Conservation (phyloP, 306 rosid genomes). For the Gynostemma pentaphyllum region DNA sequence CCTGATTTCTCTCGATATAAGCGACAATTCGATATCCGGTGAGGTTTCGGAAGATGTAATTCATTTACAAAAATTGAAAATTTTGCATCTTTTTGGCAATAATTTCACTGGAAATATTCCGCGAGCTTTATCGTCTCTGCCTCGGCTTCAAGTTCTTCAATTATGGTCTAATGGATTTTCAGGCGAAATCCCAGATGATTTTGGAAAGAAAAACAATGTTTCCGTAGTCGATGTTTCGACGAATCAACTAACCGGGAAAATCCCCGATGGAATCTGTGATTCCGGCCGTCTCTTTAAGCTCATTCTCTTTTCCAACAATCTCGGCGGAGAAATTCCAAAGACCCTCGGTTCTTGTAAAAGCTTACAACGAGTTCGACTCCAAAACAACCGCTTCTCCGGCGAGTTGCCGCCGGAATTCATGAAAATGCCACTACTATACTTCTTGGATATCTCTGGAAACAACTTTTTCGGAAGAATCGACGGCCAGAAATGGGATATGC, state of each 20-base stretch:
- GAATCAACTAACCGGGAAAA: slow-evolving; percentile 52
- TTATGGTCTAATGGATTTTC: slow-evolving; percentile 74
- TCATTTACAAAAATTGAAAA: slow-evolving; percentile 46
- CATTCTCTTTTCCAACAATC: slow-evolving; percentile 69
- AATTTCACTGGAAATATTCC: slow-evolving; percentile 60
- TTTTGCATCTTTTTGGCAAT: slow-evolving; percentile 82
- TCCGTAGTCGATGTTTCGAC: slow-evolving; percentile 78
- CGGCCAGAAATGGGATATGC: slow-evolving; percentile 47
- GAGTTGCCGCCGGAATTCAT: slow-evolving; percentile 27
- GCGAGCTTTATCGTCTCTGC: slow-evolving; percentile 34
- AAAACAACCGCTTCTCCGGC: slow-evolving; percentile 64
- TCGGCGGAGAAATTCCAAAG: slow-evolving; percentile 43
- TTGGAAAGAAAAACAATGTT: slow-evolving; percentile 61
- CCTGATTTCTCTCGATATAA: slow-evolving; percentile 69
- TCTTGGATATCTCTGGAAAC: slow-evolving; percentile 73
- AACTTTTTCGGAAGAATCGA: slow-evolving; percentile 48
- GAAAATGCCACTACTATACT: slow-evolving; percentile 41
- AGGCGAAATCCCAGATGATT: slow-evolving; percentile 58
- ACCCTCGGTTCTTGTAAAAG: slow-evolving; percentile 49
- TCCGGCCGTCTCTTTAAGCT: slow-evolving; percentile 65
- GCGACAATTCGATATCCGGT: slow-evolving; percentile 67
- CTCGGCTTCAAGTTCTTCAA: slow-evolving; percentile 79
- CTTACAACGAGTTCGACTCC: slow-evolving; percentile 62
- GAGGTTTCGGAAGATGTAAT: slow-evolving; percentile 51
- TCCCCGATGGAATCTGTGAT: slow-evolving; percentile 49